Percentiles rank a stretch among this genome's conserved stretches.
phyloP scores from a whole-genome alignment of 1,284 basidiomycete species.

The Ganoderma leucocontextum region DNA sequence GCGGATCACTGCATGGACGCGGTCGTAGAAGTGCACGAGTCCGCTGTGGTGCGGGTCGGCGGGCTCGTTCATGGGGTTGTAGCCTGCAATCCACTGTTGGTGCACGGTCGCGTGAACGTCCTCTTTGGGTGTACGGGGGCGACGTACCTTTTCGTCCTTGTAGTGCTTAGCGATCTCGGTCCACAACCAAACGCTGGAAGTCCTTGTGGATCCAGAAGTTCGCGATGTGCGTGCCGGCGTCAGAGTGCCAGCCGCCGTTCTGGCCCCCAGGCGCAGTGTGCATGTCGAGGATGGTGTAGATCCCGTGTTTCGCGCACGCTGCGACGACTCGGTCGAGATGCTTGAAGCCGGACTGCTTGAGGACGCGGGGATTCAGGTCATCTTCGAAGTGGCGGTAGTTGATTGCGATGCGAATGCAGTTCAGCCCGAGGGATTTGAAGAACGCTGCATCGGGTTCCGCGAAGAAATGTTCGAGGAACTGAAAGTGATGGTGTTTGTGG shows the following conservation, averaged over 20 bases:
- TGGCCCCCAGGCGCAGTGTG: slow-evolving; percentile 72
- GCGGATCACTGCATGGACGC: slow-evolving; percentile 69
- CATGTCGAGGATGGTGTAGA: slow-evolving; percentile 71
- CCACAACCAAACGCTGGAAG: slow-evolving; percentile 80
- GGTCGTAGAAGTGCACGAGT: slow-evolving; percentile 69
- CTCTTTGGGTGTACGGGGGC: not conserved
- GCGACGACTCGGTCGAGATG: slow-evolving; percentile 70
- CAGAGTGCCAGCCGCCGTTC: slow-evolving; percentile 64
- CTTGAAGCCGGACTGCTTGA: slow-evolving; percentile 69
- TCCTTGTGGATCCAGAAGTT: slow-evolving; percentile 80
- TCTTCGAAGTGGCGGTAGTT: slow-evolving; percentile 77
- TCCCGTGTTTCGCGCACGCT: slow-evolving; percentile 63
- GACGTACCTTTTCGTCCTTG: slow-evolving; percentile 53
- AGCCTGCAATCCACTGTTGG: slow-evolving; percentile 68
- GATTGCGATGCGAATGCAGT: slow-evolving; percentile 75
- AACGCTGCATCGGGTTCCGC: slow-evolving; percentile 72
- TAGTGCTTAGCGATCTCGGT: slow-evolving; percentile 71
- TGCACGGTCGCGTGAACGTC: slow-evolving; percentile 10
- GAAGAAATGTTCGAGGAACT: slow-evolving; percentile 86
- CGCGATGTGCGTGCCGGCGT: slow-evolving; percentile 61
- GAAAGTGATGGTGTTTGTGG: slow-evolving; percentile 52
- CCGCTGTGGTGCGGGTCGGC: slow-evolving; percentile 63
- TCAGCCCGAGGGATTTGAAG: slow-evolving; percentile 75
- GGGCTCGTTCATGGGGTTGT: slow-evolving; percentile 83
- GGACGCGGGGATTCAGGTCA: slow-evolving; percentile 70